Evolutionary conservation across 106 monocot genomes (phyloP), one percentile per base, ranked within the genome.

Genomic region (Cymbidium sinense): DNA sequence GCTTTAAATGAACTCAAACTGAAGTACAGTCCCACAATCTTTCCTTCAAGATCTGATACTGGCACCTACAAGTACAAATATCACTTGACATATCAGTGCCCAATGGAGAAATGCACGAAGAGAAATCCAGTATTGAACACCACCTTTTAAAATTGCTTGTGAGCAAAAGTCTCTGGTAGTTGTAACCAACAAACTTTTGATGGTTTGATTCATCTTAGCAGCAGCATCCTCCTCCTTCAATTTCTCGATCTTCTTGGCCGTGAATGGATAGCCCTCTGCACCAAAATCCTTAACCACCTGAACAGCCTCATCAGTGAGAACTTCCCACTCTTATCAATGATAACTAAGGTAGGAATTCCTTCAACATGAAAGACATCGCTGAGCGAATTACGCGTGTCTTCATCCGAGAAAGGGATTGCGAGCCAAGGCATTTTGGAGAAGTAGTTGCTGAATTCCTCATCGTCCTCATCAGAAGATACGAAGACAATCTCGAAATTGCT

Each of bases 361-460:
- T 30, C 15, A 7, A 95, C 85, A 43, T 79, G 41, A 78, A 90
- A 92, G 6, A 73, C 67, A 9, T 75, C 43, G 52, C 82, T 74
- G 17, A 95, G 82, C 20, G 37, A 64, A 15, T 81, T 54, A 43
- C 86, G 77, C 6, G 83, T 71, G 5, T 84, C 58, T 12, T 76
- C 52, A 76, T 92, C 95, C 0, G 86, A 86, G 85, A 90, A 95
- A 27, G 91, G 95, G 31, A 95, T 80, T 19, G 95, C 89, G 34
- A 95, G 86, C 95, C 95, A 95, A 67, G 95, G 95, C 95, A 95
- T 92, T 64, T 78, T 70, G 15, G 85, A 54, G 74, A 95, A 95
- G 83, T 92, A 95, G 0, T 64, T 69, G 11, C 30, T 19, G 74
- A 95, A 92, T 8, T 86, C 43, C 12, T 95, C 83, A 15, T 88